Percentiles rank a stretch among this genome's conserved stretches.
These are phyloP conservation scores for Neurospora sp. DNA, from an alignment of 2,329 filamentous ascomycete genomes.

Conservation along the genomic window DNA sequence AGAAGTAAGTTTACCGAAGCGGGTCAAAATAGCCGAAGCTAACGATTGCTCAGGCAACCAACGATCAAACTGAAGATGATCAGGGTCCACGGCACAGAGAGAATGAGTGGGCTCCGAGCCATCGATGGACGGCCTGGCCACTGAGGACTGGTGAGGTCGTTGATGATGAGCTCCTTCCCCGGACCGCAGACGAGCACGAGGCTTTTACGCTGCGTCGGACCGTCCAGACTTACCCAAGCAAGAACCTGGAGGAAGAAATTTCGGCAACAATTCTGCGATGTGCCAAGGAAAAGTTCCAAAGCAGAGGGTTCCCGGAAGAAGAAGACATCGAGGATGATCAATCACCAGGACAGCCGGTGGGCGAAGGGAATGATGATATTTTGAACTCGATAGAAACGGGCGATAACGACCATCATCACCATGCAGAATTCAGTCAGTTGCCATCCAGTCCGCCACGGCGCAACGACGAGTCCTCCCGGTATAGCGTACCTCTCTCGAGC, in stretches of 20 bases:
- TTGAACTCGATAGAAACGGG: not conserved
- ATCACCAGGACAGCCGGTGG: not conserved
- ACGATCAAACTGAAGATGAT: slow-evolving; percentile 16
- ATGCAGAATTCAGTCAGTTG: not conserved
- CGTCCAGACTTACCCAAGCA: slow-evolving; percentile 38
- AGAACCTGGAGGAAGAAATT: slow-evolving; percentile 60
- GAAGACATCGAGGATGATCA: not conserved
- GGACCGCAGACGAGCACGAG: slow-evolving; percentile 36
- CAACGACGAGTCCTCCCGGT: not conserved
- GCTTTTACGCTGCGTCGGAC: slow-evolving; percentile 39
- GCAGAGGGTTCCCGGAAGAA: slow-evolving; percentile 19
- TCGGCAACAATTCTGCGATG: slow-evolving; percentile 54
- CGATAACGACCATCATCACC: not conserved
- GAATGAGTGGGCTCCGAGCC: slow-evolving; percentile 39
- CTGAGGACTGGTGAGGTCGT: slow-evolving; percentile 54
- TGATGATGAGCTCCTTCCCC: slow-evolving; percentile 37
- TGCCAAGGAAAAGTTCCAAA: slow-evolving; percentile 57
- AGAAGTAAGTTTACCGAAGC: not conserved
- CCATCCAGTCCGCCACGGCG: not conserved
- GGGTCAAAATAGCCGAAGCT: not conserved
- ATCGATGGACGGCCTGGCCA: slow-evolving; percentile 80
- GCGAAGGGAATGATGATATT: slow-evolving; percentile 2
- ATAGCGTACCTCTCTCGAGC: not conserved
- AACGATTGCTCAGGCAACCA: not conserved
- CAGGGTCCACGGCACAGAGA: slow-evolving; percentile 13